Conservation (phyloP, 2,329 filamentous ascomycete species). For the Teratosphaeria epicoccoides region DNA sequence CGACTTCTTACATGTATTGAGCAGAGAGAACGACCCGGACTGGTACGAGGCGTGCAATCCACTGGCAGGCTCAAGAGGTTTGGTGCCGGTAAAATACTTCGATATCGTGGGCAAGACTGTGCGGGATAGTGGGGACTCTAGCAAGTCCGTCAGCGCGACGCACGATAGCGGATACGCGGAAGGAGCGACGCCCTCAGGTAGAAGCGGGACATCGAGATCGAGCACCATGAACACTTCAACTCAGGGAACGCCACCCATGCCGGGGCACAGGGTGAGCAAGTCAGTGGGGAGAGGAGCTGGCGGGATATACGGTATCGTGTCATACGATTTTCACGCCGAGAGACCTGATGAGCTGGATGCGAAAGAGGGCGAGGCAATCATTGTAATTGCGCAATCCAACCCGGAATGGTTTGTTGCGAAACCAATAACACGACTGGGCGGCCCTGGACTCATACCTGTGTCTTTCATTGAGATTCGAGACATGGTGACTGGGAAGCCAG, state of each 20-base stretch:
- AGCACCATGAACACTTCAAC: conserved; percentile 19
- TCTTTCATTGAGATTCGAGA: conserved; percentile 95
- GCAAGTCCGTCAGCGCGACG: conserved; percentile 42
- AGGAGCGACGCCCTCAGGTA: conserved; percentile 19
- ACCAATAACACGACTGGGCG: conserved; percentile 93
- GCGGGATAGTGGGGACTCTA: conserved; percentile 60
- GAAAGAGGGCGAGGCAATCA: conserved; percentile 90
- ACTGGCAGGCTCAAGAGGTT: conserved; percentile 72
- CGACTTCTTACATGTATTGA: conserved; percentile 97
- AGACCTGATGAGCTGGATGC: conserved; percentile 92
- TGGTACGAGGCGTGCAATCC: conserved; percentile 99
- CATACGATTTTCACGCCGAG: conserved; percentile 94
- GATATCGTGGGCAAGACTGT: conserved; percentile 86
- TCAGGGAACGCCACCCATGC: conserved; percentile 14
- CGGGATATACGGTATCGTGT: conserved; percentile 88
- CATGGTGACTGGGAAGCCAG: conserved; percentile 76
- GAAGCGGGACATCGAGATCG: conserved; percentile 23
- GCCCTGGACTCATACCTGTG: conserved; percentile 88
- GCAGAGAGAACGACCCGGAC: conserved; percentile 82
- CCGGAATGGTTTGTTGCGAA: conserved; percentile 99
- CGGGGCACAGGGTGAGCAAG: conserved; percentile 26
- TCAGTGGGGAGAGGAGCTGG: conserved; percentile 47
- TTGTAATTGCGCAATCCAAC: conserved; percentile 96
- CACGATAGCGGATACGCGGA: conserved; percentile 90
- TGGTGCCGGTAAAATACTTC: conserved; percentile 91